phyloP scores from a whole-genome alignment of 768 basidiomycete genomes.

The Phylloporus arenicola region DNA sequence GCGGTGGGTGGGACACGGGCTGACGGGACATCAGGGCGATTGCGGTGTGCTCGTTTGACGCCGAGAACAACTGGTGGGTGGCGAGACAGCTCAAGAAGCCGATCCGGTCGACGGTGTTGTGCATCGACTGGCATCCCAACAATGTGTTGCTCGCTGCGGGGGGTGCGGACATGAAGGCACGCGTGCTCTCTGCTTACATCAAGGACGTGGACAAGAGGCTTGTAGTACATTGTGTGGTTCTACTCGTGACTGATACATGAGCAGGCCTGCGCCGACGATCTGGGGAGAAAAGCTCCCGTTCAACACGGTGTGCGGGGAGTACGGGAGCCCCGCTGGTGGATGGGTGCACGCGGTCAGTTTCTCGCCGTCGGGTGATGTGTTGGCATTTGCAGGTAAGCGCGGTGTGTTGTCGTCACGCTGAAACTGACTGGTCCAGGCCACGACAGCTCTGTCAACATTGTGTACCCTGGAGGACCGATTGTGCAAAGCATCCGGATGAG shows the following conservation, averaged over 20 bases:
- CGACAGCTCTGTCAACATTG: slow-evolving; percentile 89
- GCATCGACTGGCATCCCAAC: slow-evolving; percentile 98
- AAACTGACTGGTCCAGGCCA: slow-evolving; percentile 54
- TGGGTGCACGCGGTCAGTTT: slow-evolving; percentile 97
- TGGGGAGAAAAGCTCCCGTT: slow-evolving; percentile 99
- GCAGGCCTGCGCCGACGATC: slow-evolving; percentile 77
- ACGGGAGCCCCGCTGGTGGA: slow-evolving; percentile 80
- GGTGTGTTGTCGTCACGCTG: background rate
- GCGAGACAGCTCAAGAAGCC: slow-evolving; percentile 97
- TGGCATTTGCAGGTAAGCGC: slow-evolving; percentile 87
- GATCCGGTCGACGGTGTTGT: slow-evolving; percentile 88
- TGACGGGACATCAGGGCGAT: slow-evolving; percentile 56
- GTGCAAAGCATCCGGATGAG: slow-evolving; percentile 71
- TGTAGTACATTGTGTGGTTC: slow-evolving; percentile 13
- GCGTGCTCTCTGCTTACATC: slow-evolving; percentile 97
- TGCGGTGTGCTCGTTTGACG: slow-evolving; percentile 93
- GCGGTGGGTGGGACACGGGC: background rate
- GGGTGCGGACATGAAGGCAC: slow-evolving; percentile 96
- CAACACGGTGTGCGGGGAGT: slow-evolving; percentile 96
- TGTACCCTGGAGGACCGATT: slow-evolving; percentile 78
- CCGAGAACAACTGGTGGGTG: slow-evolving; percentile 99
- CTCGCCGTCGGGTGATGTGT: slow-evolving; percentile 90
- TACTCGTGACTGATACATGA: slow-evolving; percentile 7
- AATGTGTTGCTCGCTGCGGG: slow-evolving; percentile 96
- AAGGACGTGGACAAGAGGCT: slow-evolving; percentile 95